Evolutionary conservation across 495 filamentous ascomycete species (phyloP), one percentile per base, ranked within the genome.

Genomic region (Chaetomium cochliodes): DNA sequence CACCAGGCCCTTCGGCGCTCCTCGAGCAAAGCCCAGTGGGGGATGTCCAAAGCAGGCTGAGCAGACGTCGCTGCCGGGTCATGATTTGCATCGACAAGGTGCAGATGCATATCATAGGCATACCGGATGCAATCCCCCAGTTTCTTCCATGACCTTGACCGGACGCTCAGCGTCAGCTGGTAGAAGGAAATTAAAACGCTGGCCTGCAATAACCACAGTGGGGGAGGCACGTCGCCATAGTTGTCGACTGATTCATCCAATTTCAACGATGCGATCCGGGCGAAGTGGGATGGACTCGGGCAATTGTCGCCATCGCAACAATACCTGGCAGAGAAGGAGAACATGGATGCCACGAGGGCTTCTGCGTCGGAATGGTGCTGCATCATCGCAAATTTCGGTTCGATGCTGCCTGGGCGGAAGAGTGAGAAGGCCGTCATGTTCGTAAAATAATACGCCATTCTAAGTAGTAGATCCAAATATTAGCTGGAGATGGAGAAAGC

Each of bases 221-320:
- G 53, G 28, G 53, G 53, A n/a, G 12, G 53, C 53, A 22, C 41
- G 53, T 56, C 53, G 33, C 53, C 53, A 12, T 56, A 56, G 53
- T 33, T 30, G 30, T 56, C 53, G 20, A 56, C 18, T 9, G 53
- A 56, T 23, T 56, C 53, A n/a, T 56, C 53, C 6, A 56, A 30
- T n/a, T 41, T 37, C 20, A 33, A 56, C n/a, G 30, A 41, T 4
- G 53, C 53, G 20, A 56, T 15, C 3, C 23, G 28, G 3, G 30
- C 53, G 9, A 56, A 56, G 0, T 56, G 3, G 28, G 53, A 41
- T 33, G 53, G 53, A 9, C 53, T 56, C 3, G 53, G 53, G n/a
- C 53, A 56, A 18, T 23, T 33, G 53, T 22, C 20, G 1, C 3
- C 28, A 28, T 41, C 18, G 1, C 11, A 7, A 20, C 51, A 53